These are phyloP conservation scores for Melianthus villosus DNA, from an alignment of 441 rosid species.

Conservation along the genomic window DNA sequence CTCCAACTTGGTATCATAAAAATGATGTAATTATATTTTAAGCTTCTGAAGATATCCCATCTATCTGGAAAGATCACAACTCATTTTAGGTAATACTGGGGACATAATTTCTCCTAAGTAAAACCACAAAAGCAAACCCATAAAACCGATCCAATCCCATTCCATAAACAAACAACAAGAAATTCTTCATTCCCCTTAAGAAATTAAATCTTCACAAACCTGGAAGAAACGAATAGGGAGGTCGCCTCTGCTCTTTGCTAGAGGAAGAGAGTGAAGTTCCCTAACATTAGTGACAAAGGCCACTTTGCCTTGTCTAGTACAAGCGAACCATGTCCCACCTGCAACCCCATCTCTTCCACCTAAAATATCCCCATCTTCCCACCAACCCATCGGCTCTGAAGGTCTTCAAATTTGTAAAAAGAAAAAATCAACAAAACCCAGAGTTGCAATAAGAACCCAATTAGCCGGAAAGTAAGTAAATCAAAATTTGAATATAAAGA, in stretches of 20 bases:
- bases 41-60: too few species aligned
- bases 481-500: too few species aligned
- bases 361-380: slow-evolving; percentile 45
- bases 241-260: slow-evolving; percentile 44
- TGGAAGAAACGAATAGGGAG: slow-evolving; percentile 55
- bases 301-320: slow-evolving; percentile 37
- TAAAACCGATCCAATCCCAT: background rate
- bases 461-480: background rate
- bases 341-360: slow-evolving; percentile 66
- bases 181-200: background rate
- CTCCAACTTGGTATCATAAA: too few species aligned
- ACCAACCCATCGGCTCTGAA: slow-evolving; percentile 50
- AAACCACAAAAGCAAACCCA: background rate
- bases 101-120: too few species aligned
- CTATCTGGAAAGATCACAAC: too few species aligned
- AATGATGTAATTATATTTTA: too few species aligned
- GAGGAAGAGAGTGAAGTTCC: slow-evolving; percentile 21
- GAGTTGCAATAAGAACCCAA: background rate
- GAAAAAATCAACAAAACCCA: background rate
- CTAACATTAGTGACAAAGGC: slow-evolving; percentile 63
- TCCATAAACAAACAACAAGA: background rate
- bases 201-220: slow-evolving; percentile 14
- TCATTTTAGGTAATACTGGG: too few species aligned
- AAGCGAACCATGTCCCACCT: slow-evolving; percentile 79
- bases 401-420: slow-evolving; percentile 24